Evolutionary conservation across 2,329 filamentous ascomycete species (phyloP).

Genomic region (Hypomyces perniciosus): DNA sequence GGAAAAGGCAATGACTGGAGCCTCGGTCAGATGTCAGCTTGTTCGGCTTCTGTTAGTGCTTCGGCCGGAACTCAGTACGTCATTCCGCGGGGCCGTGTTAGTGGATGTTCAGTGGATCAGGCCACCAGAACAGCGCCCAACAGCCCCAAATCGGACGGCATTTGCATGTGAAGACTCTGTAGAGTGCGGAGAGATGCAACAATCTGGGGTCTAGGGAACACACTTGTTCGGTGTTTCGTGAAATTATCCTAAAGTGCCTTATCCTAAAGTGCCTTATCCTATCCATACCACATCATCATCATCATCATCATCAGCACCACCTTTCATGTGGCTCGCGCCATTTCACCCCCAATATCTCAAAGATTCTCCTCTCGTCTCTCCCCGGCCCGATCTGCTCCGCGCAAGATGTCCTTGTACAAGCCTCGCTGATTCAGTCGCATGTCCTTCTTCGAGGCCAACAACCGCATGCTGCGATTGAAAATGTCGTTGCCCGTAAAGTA

Average conservation of each 20-base stretch:
- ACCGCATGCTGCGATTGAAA: constrained; percentile 80
- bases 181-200: not conserved
- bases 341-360: constrained; percentile 73
- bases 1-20: not conserved
- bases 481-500: constrained; percentile 96
- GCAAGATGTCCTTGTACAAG: constrained; percentile 64
- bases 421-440: constrained; percentile 84
- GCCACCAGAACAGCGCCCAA: no score
- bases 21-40: constrained; percentile 1
- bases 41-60: not conserved
- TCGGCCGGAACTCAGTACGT: not conserved
- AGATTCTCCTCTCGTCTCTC: constrained; percentile 70
- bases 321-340: constrained; percentile 75
- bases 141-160: not conserved
- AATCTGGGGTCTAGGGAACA: not conserved
- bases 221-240: no score
- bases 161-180: not conserved
- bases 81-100: no score
- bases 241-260: no score
- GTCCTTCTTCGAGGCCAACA: constrained; percentile 71
- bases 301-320: constrained; percentile 52
- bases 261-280: no score
- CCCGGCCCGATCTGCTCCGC: constrained; percentile 51
- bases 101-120: not conserved
- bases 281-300: not conserved